These are phyloP conservation scores for Tranzscheliella williamsii DNA, from an alignment of 1,284 basidiomycete genomes.

Conservation along the genomic window DNA sequence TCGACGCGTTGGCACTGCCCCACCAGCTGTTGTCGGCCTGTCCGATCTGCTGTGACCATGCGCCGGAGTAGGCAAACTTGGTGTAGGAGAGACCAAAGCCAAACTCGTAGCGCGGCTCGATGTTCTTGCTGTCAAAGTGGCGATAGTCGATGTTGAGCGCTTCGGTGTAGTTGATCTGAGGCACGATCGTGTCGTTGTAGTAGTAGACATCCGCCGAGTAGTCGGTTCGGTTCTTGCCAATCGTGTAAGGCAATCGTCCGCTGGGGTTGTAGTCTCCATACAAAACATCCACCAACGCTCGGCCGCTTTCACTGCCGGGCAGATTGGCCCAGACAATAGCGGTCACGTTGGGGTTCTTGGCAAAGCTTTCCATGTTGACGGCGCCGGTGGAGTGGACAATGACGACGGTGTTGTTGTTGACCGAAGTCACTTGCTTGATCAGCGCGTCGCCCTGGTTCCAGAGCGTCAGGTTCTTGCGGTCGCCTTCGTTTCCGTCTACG, in stretches of 20 bases:
- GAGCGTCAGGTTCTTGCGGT: conserved; percentile 76
- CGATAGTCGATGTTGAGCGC: conserved; percentile 47
- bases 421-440: conserved; percentile 35
- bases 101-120: conserved; percentile 48
- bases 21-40: conserved; percentile 37
- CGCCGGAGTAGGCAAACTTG: conserved; percentile 38
- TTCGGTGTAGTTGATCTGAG: conserved; percentile 54
- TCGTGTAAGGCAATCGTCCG: conserved; percentile 53
- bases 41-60: conserved; percentile 27
- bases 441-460: conserved; percentile 74
- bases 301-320: conserved; percentile 48
- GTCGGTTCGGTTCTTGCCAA: conserved; percentile 45
- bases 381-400: conserved; percentile 45
- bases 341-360: conserved; percentile 52
- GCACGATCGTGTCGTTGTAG: conserved; percentile 25
- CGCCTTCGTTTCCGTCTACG: conserved; percentile 63
- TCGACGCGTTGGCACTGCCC: conserved; percentile 18
- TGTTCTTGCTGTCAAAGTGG: conserved; percentile 39
- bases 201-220: conserved; percentile 43
- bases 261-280: conserved; percentile 51
- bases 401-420: conserved; percentile 54
- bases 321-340: conserved; percentile 48
- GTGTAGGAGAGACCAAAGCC: conserved; percentile 53
- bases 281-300: conserved; percentile 41
- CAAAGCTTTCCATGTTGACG: conserved; percentile 46